Base-by-base conservation (phyloP, 1,139 yeast species). In the Taiozyma sp. region DNA sequence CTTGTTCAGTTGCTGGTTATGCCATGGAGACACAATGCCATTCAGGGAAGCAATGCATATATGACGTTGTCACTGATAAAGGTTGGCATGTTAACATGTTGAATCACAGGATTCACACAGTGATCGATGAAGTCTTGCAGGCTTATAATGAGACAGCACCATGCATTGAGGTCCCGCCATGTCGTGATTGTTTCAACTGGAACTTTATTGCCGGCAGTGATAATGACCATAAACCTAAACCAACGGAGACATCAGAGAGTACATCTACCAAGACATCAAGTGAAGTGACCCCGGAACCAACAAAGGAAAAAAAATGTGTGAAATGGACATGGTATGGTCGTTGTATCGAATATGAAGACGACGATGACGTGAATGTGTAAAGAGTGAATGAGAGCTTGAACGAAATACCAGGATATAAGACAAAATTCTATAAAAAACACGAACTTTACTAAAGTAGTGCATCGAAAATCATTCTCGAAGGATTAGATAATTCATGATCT, bases 1-100 rank as follows among this genome's bases (percentile, higher is more conserved):
- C 93, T 4, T 93, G 99, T 67, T 85, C 93, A 60, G 77, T 88
- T 14, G 97, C 88, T 0, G 99, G 99, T 0, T 93, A 90, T 67
- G 99, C 99, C 11, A 85, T 93, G 97, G 99, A 93, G 66, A 86
- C 97, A 0, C 85, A 85, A 42, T 93, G 99, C 64, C 99, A 93
- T 66, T 81, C 97, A 0, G 99, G 99, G 0, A 78, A 79, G 63
- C 83, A 82, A 51, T 93, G 99, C 66, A 77, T 85, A 22, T 95
- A 93, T 69, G 99, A 93, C 63, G 93, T 87, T 22, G 97, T 91
- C 16, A 77, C 79, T 6, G 98, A 93, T 61, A 72, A 77, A 56
- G 98, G 98, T 3, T 93, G 98, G 98, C 84, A 82, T 59, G 95
- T 91, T 14, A 89, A 86, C 59, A 70, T 95, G 66, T 73, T 88